These are phyloP conservation scores for Pseudozyma thailandica DNA, from an alignment of 1,284 basidiomycete genomes.

Conservation along the genomic window DNA sequence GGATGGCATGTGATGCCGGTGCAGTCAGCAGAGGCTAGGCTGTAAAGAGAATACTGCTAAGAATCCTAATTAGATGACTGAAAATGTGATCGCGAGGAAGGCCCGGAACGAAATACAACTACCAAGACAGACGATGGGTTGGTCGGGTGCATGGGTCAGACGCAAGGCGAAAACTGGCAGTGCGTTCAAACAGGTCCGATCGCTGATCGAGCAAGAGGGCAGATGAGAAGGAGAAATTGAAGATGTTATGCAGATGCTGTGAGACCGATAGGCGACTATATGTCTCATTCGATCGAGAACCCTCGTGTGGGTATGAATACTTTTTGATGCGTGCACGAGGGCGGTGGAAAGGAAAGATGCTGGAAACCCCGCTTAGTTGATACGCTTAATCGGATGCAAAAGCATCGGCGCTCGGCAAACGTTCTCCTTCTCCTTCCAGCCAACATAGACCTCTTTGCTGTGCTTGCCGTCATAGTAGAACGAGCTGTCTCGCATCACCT, in stretches of 20 bases:
- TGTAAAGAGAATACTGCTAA: not conserved
- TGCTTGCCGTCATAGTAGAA: constrained; percentile 67
- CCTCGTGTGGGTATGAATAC: constrained; percentile 38
- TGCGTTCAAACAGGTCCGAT: no score
- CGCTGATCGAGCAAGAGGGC: not conserved
- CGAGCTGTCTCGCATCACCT: constrained; percentile 65
- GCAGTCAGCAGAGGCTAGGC: not conserved
- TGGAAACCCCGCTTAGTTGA: constrained; percentile 30
- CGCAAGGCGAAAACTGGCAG: no score
- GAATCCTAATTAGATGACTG: no score
- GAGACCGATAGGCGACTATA: not conserved
- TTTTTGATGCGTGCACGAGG: constrained; percentile 9
- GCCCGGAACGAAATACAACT: no score
- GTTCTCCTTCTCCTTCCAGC: constrained; percentile 65
- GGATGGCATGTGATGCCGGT: constrained; percentile 1
- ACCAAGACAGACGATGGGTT: no score
- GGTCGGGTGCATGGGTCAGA: no score
- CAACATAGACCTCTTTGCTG: constrained; percentile 65
- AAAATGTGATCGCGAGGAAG: no score
- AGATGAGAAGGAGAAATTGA: not conserved
- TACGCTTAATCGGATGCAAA: constrained; percentile 66
- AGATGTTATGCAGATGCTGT: constrained; percentile 11
- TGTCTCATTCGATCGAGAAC: not conserved
- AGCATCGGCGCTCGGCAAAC: constrained; percentile 66
- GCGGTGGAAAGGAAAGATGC: not conserved